phyloP scores from a whole-genome alignment of 2,329 filamentous ascomycete genomes.

The Lecanicillium sp. region DNA sequence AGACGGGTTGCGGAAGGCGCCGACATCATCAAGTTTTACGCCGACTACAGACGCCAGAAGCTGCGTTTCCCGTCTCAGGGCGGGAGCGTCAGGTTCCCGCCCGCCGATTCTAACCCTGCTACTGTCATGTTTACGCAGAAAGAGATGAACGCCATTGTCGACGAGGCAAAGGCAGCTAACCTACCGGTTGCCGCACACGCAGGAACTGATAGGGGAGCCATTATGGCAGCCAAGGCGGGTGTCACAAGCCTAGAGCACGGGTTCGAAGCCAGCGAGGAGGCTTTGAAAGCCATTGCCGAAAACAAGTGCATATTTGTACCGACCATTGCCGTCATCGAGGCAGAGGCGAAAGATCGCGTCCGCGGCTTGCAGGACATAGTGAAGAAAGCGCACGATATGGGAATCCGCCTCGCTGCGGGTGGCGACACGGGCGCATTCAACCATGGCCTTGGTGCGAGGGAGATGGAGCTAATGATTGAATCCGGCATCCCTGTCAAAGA shows the following conservation, averaged over 20 bases:
- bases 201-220: slow-evolving; percentile 34
- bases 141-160: slow-evolving; percentile 45
- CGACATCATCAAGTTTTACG: slow-evolving; percentile 47
- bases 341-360: slow-evolving; percentile 23
- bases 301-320: slow-evolving; percentile 46
- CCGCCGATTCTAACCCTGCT: slow-evolving; percentile 34
- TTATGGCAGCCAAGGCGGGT: slow-evolving; percentile 41
- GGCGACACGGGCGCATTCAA: slow-evolving; percentile 49
- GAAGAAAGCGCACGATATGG: slow-evolving; percentile 39
- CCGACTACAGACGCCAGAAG: slow-evolving; percentile 39
- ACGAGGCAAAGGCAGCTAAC: slow-evolving; percentile 36
- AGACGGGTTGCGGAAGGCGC: slow-evolving; percentile 41
- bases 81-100: slow-evolving; percentile 19
- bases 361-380: slow-evolving; percentile 31
- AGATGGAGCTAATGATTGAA: slow-evolving; percentile 48
- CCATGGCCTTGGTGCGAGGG: slow-evolving; percentile 46
- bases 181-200: slow-evolving; percentile 40
- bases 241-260: slow-evolving; percentile 44
- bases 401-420: slow-evolving; percentile 45
- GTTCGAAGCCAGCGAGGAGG: slow-evolving; percentile 30
- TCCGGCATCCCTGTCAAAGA: slow-evolving; percentile 45
- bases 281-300: slow-evolving; percentile 38
- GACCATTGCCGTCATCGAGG: slow-evolving; percentile 42
- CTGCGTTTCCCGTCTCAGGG: slow-evolving; percentile 35
- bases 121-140: slow-evolving; percentile 40